phyloP scores from a whole-genome alignment of 139 green algal species.

The Pseudopediastrum boryanum region DNA sequence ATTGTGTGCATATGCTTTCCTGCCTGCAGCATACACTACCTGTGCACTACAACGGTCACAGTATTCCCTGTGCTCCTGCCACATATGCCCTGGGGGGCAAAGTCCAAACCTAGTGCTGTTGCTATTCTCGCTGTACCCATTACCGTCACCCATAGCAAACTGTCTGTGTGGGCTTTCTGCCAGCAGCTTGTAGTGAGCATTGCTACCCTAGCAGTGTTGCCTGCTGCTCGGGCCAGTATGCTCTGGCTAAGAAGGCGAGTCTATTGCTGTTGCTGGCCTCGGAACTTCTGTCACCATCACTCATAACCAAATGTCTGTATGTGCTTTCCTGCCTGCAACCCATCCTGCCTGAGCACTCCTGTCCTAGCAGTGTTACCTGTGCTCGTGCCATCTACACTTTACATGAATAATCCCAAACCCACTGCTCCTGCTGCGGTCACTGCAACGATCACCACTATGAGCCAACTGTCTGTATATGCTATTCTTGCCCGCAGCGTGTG shows the following conservation, averaged over 20 bases:
- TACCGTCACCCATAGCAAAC: too few relatives aligned
- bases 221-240: constrained; percentile 10
- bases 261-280: neutral
- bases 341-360: neutral
- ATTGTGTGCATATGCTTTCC: too few relatives aligned
- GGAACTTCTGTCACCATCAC: neutral
- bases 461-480: too few relatives aligned
- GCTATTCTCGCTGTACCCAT: neutral
- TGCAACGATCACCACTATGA: too few relatives aligned
- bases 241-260: neutral
- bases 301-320: too few relatives aligned
- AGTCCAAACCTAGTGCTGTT: neutral
- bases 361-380: neutral
- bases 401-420: neutral
- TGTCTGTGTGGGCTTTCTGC: too few relatives aligned
- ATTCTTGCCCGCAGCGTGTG: too few relatives aligned
- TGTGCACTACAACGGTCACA: too few relatives aligned
- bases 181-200: too few relatives aligned
- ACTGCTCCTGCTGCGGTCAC: neutral
- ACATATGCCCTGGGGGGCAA: neutral
- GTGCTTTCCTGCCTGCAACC: too few relatives aligned
- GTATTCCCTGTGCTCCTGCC: neutral
- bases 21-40: too few relatives aligned
- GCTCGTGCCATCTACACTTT: neutral
- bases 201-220: constrained; percentile 13